Conservation (phyloP, 163 green algal species). For the Scenedesmus sp. region DNA sequence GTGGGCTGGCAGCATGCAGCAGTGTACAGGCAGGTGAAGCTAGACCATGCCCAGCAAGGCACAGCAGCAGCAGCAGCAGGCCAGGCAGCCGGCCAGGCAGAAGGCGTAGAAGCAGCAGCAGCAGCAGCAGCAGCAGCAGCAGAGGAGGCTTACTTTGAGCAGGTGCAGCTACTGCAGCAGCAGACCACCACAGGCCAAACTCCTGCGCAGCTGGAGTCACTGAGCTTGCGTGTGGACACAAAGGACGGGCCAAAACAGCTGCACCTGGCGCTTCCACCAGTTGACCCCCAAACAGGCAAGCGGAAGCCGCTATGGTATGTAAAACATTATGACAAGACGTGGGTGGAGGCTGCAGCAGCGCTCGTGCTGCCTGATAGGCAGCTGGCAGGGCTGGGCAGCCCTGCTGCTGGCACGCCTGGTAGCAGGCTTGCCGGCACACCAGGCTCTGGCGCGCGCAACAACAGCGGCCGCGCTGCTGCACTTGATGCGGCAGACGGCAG, state of each 20-base stretch:
- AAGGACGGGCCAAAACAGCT: not conserved
- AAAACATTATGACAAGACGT: slow-evolving; percentile 1
- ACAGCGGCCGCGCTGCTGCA: not conserved
- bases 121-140: not conserved
- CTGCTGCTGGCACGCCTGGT: not conserved
- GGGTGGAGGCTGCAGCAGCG: slow-evolving; percentile 23
- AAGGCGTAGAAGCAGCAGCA: not conserved
- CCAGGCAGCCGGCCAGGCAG: not conserved
- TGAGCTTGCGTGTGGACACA: not conserved
- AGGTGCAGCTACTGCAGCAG: slow-evolving; percentile 5
- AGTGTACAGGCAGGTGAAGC: not conserved
- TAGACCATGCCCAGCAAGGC: not conserved
- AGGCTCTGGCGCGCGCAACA: not conserved
- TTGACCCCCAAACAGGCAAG: not conserved
- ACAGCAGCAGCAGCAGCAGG: not conserved
- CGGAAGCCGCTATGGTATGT: not conserved
- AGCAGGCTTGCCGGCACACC: not conserved
- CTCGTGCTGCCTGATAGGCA: not conserved
- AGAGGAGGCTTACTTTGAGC: not conserved
- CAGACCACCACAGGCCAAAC: not conserved
- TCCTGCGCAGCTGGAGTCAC: not conserved
- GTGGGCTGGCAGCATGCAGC: slow-evolving; percentile 6
- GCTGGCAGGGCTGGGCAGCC: not conserved
- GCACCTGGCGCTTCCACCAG: not conserved
- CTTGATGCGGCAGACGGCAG: not conserved